Evolutionary conservation across 2,329 filamentous ascomycete species (phyloP).

Genomic region (Botryotinia calthae): DNA sequence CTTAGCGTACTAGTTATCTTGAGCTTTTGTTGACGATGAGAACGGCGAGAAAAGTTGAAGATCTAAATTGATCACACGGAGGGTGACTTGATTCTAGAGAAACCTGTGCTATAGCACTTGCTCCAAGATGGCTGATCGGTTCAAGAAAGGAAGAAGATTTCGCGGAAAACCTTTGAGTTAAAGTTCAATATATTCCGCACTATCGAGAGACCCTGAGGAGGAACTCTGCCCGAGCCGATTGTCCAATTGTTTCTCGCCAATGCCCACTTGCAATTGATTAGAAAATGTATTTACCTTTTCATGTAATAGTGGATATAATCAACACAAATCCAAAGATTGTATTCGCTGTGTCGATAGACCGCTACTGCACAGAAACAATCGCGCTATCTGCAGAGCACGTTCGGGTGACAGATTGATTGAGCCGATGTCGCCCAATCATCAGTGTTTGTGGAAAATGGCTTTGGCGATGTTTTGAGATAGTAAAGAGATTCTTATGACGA

Average conservation of each 20-base stretch:
- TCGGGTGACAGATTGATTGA: background rate
- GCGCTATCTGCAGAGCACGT: slow-evolving; percentile 3
- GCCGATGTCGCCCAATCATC: slow-evolving; percentile 11
- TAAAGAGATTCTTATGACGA: background rate
- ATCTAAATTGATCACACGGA: background rate
- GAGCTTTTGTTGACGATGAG: background rate
- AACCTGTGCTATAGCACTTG: background rate
- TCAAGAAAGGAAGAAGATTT: slow-evolving; percentile 1
- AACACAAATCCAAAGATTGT: background rate
- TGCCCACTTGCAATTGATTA: background rate
- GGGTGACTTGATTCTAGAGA: background rate
- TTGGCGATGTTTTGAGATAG: background rate
- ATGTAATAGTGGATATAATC: background rate
- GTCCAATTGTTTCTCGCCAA: background rate
- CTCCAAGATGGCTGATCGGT: background rate
- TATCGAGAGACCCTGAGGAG: background rate
- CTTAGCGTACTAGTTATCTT: slow-evolving; percentile 6
- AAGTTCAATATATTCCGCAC: background rate
- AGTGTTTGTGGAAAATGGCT: background rate
- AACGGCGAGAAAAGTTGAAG: background rate
- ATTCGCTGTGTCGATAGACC: slow-evolving; percentile 13
- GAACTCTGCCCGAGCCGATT: background rate
- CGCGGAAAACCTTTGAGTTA: background rate
- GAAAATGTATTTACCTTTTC: background rate
- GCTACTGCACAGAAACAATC: slow-evolving; percentile 3